Percentiles rank a stretch among this genome's conserved stretches.
phyloP scores from a whole-genome alignment of 1,284 basidiomycete species.

The Macrocystidia cucumis region DNA sequence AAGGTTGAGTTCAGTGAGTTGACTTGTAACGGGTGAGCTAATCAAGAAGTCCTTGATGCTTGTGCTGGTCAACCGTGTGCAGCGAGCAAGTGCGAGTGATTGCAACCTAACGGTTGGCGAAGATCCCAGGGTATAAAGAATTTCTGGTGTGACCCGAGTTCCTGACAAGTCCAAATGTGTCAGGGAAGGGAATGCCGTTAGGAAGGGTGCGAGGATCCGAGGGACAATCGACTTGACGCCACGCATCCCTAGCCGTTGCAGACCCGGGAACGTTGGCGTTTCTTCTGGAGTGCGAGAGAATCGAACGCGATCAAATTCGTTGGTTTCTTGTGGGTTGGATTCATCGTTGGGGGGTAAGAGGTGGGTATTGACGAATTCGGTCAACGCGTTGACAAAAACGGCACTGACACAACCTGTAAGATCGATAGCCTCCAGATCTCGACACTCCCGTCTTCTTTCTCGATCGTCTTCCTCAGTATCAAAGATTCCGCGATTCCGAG shows the following conservation, averaged over 20 bases:
- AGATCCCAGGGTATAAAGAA: constrained; percentile 63
- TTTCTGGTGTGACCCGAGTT: constrained; percentile 74
- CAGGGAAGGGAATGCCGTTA: constrained; percentile 80
- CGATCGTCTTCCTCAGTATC: constrained; percentile 64
- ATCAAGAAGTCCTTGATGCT: constrained; percentile 76
- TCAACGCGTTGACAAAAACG: constrained; percentile 79
- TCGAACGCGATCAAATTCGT: constrained; percentile 19
- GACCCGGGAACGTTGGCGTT: constrained; percentile 61
- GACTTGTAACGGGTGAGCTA: constrained; percentile 55
- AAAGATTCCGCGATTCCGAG: constrained; percentile 57
- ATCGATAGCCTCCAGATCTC: constrained; percentile 84
- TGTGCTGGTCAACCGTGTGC: constrained; percentile 75
- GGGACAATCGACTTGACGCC: constrained; percentile 76
- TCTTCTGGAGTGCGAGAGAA: constrained; percentile 33
- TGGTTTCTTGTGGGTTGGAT: too few relatives aligned
- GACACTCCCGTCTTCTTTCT: constrained; percentile 70
- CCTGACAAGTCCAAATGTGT: constrained; percentile 89
- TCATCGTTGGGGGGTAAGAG: constrained; percentile 41
- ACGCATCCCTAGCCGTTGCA: constrained; percentile 81
- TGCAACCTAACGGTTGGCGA: constrained; percentile 61
- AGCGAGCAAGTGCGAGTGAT: constrained; percentile 85
- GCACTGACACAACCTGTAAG: constrained; percentile 91
- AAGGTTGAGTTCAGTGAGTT: constrained; percentile 76
- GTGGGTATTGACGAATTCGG: constrained; percentile 75
- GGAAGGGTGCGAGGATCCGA: constrained; percentile 69